Evolutionary conservation across 768 basidiomycete species (phyloP).

Genomic region (Amanita exitialis): DNA sequence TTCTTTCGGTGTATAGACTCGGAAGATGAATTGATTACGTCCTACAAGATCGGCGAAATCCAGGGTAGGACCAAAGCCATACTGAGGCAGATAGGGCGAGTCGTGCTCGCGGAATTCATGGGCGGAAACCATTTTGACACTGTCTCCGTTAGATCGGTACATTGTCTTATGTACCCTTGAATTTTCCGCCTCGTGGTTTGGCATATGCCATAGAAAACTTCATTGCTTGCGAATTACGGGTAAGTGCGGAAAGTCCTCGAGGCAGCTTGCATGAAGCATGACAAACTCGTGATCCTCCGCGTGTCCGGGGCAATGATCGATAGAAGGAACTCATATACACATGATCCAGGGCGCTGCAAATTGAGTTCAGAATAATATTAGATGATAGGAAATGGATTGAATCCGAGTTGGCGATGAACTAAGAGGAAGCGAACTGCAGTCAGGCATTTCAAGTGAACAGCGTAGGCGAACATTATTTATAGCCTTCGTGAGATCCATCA

Average conservation of each 20-base stretch:
- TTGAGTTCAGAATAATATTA: too few relatives aligned
- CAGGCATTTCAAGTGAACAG: too few relatives aligned
- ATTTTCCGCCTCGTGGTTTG: constrained; percentile 19
- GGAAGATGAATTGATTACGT: constrained; percentile 68
- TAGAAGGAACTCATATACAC: not conserved
- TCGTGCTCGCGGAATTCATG: constrained; percentile 15
- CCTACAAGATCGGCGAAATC: constrained; percentile 52
- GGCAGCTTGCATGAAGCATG: not conserved
- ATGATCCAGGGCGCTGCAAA: not conserved
- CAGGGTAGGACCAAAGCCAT: constrained; percentile 57
- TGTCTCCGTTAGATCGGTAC: constrained; percentile 1
- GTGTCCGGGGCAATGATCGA: not conserved
- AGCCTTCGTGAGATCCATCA: too few relatives aligned
- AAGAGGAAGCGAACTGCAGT: too few relatives aligned
- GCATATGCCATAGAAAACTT: not conserved
- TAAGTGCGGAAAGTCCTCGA: constrained; percentile 2
- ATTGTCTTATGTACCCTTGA: not conserved
- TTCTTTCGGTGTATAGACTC: constrained; percentile 68
- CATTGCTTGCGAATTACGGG: not conserved
- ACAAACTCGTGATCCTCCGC: constrained; percentile 5
- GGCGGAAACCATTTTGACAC: constrained; percentile 18
- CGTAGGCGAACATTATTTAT: too few relatives aligned
- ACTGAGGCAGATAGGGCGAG: constrained; percentile 46
- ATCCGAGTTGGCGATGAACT: too few relatives aligned
- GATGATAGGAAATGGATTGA: too few relatives aligned